Evolutionary conservation across 176 grass and related monocot species (phyloP).

Genomic region (Echinochloa phyllopogon): DNA sequence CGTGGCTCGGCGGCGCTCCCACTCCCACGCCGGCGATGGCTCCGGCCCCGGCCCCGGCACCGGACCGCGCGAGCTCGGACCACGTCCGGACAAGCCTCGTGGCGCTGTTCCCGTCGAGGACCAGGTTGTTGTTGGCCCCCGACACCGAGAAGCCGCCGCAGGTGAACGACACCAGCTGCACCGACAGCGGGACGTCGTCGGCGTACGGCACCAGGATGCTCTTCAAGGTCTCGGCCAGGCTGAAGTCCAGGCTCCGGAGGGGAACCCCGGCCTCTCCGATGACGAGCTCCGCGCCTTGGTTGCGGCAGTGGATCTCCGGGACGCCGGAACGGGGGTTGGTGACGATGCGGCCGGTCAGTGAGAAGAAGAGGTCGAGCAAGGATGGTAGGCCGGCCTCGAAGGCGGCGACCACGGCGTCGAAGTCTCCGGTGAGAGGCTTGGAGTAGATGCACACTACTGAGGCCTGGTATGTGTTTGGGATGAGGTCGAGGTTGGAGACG

Average conservation of each 20-base stretch:
- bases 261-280: not conserved
- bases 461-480: conserved; percentile 9
- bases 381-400: conserved; percentile 30
- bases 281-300: conserved; percentile 2
- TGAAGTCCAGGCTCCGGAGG: not conserved
- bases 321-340: not conserved
- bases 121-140: not conserved
- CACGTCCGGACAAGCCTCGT: not conserved
- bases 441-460: conserved; percentile 43
- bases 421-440: not conserved
- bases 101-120: not conserved
- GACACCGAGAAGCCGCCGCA: not conserved
- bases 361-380: conserved; percentile 8
- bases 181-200: not conserved
- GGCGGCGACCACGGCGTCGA: conserved; percentile 31
- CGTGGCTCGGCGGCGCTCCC: conserved; percentile 38
- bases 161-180: not conserved
- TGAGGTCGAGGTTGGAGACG: not conserved
- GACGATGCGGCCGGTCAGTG: not conserved
- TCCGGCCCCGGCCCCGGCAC: not conserved
- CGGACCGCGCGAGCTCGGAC: conserved; percentile 10
- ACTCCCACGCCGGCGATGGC: not conserved
- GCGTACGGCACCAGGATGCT: not conserved
- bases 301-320: conserved; percentile 5
- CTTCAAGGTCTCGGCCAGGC: not conserved